Conservation (phyloP, 805 yeast genomes). For the Candida pseudofarinosa region DNA sequence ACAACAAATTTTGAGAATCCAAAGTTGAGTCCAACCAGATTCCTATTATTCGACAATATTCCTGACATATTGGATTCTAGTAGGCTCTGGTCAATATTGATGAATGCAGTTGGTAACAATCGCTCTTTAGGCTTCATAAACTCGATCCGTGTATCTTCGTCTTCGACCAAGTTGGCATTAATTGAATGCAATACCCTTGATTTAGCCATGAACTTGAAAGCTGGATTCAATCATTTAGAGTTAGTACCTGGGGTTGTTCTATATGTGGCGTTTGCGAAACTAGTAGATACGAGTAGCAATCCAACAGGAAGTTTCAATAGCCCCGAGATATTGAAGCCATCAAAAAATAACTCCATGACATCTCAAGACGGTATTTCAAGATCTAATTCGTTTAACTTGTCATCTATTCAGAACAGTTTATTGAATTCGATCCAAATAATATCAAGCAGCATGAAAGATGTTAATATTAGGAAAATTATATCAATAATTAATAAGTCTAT, state of each 20-base stretch:
- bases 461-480: slow-evolving; percentile 37
- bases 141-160: slow-evolving; percentile 17
- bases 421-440: slow-evolving; percentile 15
- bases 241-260: slow-evolving; percentile 74
- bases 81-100: slow-evolving; percentile 25
- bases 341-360: not conserved
- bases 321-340: not conserved
- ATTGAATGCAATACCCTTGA: slow-evolving; percentile 73
- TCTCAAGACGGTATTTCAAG: slow-evolving; percentile 2
- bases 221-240: slow-evolving; percentile 76
- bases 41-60: slow-evolving; percentile 73
- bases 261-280: slow-evolving; percentile 80
- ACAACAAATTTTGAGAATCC: slow-evolving; percentile 73
- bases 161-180: slow-evolving; percentile 31
- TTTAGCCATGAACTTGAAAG: slow-evolving; percentile 74
- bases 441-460: slow-evolving; percentile 10
- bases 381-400: slow-evolving; percentile 19
- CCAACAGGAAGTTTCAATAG: not conserved
- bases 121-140: slow-evolving; percentile 12
- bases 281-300: slow-evolving; percentile 29
- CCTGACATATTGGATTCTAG: slow-evolving; percentile 64
- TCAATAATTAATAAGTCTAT: slow-evolving; percentile 40
- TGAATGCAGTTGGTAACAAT: slow-evolving; percentile 17
- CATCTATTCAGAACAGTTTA: slow-evolving; percentile 19
- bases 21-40: slow-evolving; percentile 69